Percentiles rank a stretch among this genome's conserved stretches.
Conservation (phyloP, 2,329 filamentous ascomycete species). For the Arthrobotrys entomopaga region DNA sequence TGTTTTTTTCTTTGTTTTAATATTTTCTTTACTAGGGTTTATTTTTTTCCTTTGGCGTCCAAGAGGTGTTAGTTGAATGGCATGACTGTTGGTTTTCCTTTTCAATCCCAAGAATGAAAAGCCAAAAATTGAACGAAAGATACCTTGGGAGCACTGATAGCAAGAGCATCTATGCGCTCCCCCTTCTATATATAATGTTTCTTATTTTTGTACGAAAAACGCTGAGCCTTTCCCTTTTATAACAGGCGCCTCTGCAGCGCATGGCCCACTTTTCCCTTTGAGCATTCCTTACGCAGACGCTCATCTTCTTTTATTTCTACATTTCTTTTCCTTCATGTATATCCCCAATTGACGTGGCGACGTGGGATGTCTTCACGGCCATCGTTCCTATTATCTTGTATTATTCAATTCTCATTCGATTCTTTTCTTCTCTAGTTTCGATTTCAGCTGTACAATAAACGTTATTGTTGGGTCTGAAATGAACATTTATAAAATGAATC, state of each 20-base stretch:
- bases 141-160: constrained; percentile 28
- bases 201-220: constrained; percentile 36
- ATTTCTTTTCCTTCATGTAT: constrained; percentile 49
- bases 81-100: constrained; percentile 39
- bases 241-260: constrained; percentile 40
- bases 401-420: constrained; percentile 10
- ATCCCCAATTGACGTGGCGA: constrained; percentile 12
- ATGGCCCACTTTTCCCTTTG: constrained; percentile 34
- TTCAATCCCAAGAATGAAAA: constrained; percentile 39
- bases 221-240: constrained; percentile 20
- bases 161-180: constrained; percentile 24
- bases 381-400: neutral
- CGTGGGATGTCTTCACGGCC: neutral
- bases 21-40: constrained; percentile 17
- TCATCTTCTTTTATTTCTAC: constrained; percentile 3
- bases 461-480: too few relatives aligned
- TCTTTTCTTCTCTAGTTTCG: neutral
- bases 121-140: constrained; percentile 33
- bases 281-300: constrained; percentile 27
- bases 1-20: too few relatives aligned
- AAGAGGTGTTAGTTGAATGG: constrained; percentile 46
- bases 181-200: constrained; percentile 33
- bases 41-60: constrained; percentile 38
- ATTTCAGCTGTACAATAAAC: too few relatives aligned
- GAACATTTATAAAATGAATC: neutral